A percentile compares a stretch with the other conserved stretches of the same genome.
Evolutionary conservation across 208 protist species (phyloP).

Genomic region (Giardia muris): DNA sequence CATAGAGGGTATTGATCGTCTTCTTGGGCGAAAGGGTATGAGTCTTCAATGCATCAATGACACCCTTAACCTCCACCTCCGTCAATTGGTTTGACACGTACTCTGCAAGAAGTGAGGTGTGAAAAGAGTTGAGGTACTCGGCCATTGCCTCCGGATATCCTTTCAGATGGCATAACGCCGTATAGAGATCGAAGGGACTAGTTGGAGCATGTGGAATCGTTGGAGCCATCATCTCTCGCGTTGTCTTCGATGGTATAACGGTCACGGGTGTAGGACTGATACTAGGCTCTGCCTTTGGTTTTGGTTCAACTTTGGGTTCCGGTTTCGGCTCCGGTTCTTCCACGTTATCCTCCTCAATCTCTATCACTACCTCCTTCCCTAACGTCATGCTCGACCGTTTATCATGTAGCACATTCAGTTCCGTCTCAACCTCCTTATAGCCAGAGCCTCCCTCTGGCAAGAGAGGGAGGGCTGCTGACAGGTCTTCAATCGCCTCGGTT

Average conservation of each 20-base stretch:
- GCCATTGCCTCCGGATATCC: neutral
- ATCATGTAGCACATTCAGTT: neutral
- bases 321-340: neutral
- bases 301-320: neutral
- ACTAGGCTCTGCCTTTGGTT: too few species aligned
- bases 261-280: neutral
- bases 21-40: neutral
- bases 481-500: neutral
- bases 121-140: neutral
- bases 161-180: neutral
- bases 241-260: neutral
- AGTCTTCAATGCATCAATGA: neutral
- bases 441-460: neutral
- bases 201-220: neutral
- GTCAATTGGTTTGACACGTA: neutral
- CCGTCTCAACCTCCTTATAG: neutral
- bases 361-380: neutral
- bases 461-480: neutral
- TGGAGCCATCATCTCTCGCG: too few species aligned
- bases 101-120: neutral
- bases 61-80: neutral
- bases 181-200: neutral
- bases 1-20: slow-evolving; percentile 2
- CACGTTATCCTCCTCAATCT: neutral
- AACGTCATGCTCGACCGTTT: neutral